Conservation (phyloP, 164 flowering plant species). For the Nelumbo lutea region DNA sequence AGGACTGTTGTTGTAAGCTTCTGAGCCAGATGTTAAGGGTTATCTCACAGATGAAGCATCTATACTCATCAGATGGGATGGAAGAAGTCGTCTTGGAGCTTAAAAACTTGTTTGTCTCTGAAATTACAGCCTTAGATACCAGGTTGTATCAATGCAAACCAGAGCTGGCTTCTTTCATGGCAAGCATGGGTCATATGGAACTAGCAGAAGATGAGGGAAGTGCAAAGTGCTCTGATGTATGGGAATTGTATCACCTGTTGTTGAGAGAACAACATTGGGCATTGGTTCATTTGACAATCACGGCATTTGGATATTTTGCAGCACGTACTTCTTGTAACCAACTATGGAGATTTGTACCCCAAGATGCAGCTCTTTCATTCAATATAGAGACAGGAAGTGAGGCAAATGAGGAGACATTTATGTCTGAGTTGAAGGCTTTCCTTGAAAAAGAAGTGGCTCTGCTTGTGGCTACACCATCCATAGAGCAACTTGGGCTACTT, state of each 20-base stretch:
- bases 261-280: slow-evolving; percentile 87
- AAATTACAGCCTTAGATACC: slow-evolving; percentile 25
- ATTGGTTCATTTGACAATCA: slow-evolving; percentile 57
- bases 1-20: slow-evolving; percentile 43
- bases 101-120: slow-evolving; percentile 50
- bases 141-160: slow-evolving; percentile 54
- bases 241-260: slow-evolving; percentile 70
- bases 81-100: slow-evolving; percentile 64
- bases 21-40: slow-evolving; percentile 54
- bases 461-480: slow-evolving; percentile 23
- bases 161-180: slow-evolving; percentile 60
- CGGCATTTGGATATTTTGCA: slow-evolving; percentile 84
- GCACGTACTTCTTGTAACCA: slow-evolving; percentile 66
- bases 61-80: slow-evolving; percentile 56
- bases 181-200: slow-evolving; percentile 57
- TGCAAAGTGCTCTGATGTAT: slow-evolving; percentile 49
- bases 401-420: slow-evolving; percentile 56
- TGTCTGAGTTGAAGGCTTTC: slow-evolving; percentile 71
- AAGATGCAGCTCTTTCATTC: slow-evolving; percentile 79
- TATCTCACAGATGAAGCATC: slow-evolving; percentile 50
- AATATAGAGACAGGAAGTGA: slow-evolving; percentile 53
- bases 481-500: slow-evolving; percentile 45
- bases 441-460: slow-evolving; percentile 78
- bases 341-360: slow-evolving; percentile 90
- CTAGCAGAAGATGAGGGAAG: slow-evolving; percentile 49